Evolutionary conservation across 257 asterid genomes (phyloP).

Genomic region (Datura wrightii): DNA sequence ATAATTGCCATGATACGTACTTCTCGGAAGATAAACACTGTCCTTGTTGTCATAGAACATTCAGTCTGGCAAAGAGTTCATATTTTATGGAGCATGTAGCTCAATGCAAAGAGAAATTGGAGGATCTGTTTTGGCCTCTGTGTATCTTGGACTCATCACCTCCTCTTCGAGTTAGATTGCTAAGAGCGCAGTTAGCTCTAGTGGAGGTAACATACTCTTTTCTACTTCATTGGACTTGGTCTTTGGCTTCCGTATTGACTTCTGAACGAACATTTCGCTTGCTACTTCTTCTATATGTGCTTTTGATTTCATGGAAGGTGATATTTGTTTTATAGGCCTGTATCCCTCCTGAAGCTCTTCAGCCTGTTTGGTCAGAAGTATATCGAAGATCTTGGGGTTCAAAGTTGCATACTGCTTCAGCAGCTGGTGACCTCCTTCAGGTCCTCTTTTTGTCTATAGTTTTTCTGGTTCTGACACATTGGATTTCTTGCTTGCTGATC

Average conservation of each 20-base stretch:
- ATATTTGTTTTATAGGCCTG: slow-evolving; percentile 60
- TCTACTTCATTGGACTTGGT: slow-evolving; percentile 19
- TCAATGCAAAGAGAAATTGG: slow-evolving; percentile 50
- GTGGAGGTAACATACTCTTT: slow-evolving; percentile 63
- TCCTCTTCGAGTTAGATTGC: slow-evolving; percentile 63
- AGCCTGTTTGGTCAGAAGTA: slow-evolving; percentile 70
- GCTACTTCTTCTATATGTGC: neutral
- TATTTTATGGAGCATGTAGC: slow-evolving; percentile 53
- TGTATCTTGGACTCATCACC: slow-evolving; percentile 43
- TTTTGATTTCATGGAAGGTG: slow-evolving; percentile 27
- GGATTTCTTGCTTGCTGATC: neutral
- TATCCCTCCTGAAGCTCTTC: slow-evolving; percentile 72
- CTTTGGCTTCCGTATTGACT: neutral
- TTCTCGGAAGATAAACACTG: slow-evolving; percentile 61
- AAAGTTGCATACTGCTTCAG: slow-evolving; percentile 59
- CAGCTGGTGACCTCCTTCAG: slow-evolving; percentile 82
- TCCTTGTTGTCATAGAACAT: slow-evolving; percentile 54
- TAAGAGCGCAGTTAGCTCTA: slow-evolving; percentile 68
- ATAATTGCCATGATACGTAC: slow-evolving; percentile 52
- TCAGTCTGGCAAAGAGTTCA: slow-evolving; percentile 33
- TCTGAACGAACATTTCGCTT: slow-evolving; percentile 16
- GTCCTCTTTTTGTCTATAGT: slow-evolving; percentile 40
- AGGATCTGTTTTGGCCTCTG: slow-evolving; percentile 37
- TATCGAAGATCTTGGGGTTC: slow-evolving; percentile 62
- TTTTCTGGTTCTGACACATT: slow-evolving; percentile 15